Evolutionary conservation across 2,329 filamentous ascomycete species (phyloP).

Genomic region (Didymella glomerata): DNA sequence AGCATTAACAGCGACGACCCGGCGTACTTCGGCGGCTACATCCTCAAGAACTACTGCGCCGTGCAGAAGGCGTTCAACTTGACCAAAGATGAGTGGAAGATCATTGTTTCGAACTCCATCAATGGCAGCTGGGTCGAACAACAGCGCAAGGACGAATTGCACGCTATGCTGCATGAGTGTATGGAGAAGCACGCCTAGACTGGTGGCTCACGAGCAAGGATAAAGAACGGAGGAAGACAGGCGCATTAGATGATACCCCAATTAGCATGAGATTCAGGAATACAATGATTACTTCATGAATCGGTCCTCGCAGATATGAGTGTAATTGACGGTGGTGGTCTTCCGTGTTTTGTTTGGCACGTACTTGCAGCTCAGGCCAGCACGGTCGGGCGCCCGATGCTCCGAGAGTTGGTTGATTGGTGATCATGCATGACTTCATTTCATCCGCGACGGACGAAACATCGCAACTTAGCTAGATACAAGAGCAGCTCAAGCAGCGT

Average conservation of each 20-base stretch:
- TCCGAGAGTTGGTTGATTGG: constrained; percentile 2
- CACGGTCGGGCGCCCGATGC: constrained; percentile 7
- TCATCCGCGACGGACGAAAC: constrained; percentile 15
- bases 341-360: not conserved
- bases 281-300: not conserved
- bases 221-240: not conserved
- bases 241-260: constrained; percentile 15
- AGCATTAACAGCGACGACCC: constrained; percentile 69
- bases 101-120: constrained; percentile 68
- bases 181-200: constrained; percentile 24
- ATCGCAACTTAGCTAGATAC: not conserved
- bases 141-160: constrained; percentile 67
- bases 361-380: not conserved
- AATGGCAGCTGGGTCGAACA: constrained; percentile 74
- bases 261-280: constrained; percentile 7
- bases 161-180: constrained; percentile 42
- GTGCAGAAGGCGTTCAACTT: constrained; percentile 76
- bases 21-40: constrained; percentile 72
- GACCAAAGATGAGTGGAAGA: constrained; percentile 70
- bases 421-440: constrained; percentile 18
- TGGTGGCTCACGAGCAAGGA: not conserved
- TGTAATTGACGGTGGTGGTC: not conserved
- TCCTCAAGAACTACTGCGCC: constrained; percentile 77
- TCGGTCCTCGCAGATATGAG: not conserved
- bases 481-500: not conserved